Base-by-base conservation (phyloP, 139 green algal species). In the Nannochloris sp. region DNA sequence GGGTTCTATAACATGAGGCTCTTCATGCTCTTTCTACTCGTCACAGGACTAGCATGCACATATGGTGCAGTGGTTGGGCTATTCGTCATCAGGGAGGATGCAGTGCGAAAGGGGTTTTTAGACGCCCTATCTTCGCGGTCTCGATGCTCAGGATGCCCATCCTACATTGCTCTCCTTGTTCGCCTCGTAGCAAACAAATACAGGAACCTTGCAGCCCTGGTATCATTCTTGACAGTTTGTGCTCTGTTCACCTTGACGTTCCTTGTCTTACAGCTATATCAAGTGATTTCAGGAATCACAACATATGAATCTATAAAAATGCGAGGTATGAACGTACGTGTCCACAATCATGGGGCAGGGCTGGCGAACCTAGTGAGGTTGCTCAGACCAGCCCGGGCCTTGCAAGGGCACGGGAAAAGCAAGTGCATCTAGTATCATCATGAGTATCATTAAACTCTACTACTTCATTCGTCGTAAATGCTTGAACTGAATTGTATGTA, bases 1-100 rank as follows among this genome's bases (percentile, higher is more conserved):
- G 87, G 87, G 11, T 57, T 79, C 58, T 53, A 48, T 53, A 94
- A 89, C 55, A 68, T 80, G 60, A 64, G 70, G 16, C 78, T 57
- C 29, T 89, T 89, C 63, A 50, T 89, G 34, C 54, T 50, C 16
- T 87, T 89, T 57, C 75, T 89, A 37, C 11, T 68, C 4, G 21
- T 62, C 23, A 81, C 81, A n/a, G 48, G 76, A 12, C 10, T 73
- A 1, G 46, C 83, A 6, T 82, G 76, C 40, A 15, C 65, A 10
- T 85, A 88, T 57, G 82, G 27, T 19, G 43, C 43, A 18, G 51
- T 50, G 61, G 36, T 70, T 65, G 40, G 24, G 4, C 24, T 29
- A 12, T 9, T 7, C 18, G 8, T 34, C 15, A 23, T 75, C 7
- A 18, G 4, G 9, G 27, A 4, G 5, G 61, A 75, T 51, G 60